These are phyloP conservation scores for Exophiala bonariae DNA, from an alignment of 2,329 filamentous ascomycete genomes.

Conservation along the genomic window DNA sequence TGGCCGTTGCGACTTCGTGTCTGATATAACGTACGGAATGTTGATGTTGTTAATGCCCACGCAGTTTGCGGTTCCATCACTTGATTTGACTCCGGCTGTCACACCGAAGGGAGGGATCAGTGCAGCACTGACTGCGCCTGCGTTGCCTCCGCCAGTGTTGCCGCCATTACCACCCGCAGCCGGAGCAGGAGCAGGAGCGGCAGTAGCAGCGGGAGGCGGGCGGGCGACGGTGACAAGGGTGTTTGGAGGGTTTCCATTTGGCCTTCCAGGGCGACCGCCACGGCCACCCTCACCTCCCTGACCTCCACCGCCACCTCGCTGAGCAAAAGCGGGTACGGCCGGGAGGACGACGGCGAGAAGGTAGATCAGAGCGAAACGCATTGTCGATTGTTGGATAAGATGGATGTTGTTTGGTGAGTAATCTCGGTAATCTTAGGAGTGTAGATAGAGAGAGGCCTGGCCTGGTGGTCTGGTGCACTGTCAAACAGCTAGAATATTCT, in stretches of 20 bases:
- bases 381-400: slow-evolving; percentile 1
- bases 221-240: slow-evolving; percentile 17
- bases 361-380: slow-evolving; percentile 7
- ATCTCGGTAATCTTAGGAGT: not conserved
- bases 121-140: slow-evolving; percentile 10
- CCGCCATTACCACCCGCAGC: not conserved
- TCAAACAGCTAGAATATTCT: slow-evolving; percentile 3
- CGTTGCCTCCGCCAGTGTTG: slow-evolving; percentile 1
- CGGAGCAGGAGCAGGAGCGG: not conserved
- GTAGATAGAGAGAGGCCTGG: not conserved
- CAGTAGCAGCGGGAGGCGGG: slow-evolving; percentile 2
- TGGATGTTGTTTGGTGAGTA: not conserved
- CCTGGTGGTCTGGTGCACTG: not conserved
- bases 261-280: not conserved
- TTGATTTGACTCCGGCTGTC: slow-evolving; percentile 17
- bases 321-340: slow-evolving; percentile 13
- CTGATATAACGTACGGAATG: slow-evolving; percentile 18
- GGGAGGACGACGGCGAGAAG: slow-evolving; percentile 9
- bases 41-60: slow-evolving; percentile 14
- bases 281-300: slow-evolving; percentile 3
- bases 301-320: slow-evolving; percentile 8
- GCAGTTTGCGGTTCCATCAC: slow-evolving; percentile 24
- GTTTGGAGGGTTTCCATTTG: slow-evolving; percentile 12
- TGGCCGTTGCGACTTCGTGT: not conserved
- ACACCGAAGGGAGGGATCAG: slow-evolving; percentile 24